phyloP scores from a whole-genome alignment of 73 alveolate genomes.

The Tetrahymena thermophila region DNA sequence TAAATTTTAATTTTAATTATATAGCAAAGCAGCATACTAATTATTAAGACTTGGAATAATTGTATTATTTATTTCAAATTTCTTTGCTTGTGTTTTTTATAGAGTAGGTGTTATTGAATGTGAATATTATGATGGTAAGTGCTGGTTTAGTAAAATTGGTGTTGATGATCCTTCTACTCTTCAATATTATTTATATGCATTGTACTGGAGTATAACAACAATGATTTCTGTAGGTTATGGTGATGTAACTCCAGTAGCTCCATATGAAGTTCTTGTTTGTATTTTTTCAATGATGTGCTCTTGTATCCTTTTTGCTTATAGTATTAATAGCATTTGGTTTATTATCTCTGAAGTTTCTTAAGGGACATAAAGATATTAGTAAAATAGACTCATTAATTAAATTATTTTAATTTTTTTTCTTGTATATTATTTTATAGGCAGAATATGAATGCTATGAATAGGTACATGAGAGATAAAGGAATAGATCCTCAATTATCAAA shows the following conservation, averaged over 20 bases:
- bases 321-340: constrained; percentile 1
- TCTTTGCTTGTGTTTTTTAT: neutral
- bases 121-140: neutral
- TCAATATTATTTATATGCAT: neutral
- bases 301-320: neutral
- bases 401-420: neutral
- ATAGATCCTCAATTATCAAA: neutral
- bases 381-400: neutral
- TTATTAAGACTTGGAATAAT: neutral
- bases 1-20: too few species aligned
- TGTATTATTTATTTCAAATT: neutral
- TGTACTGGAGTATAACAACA: neutral
- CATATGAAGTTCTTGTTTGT: constrained; percentile 3
- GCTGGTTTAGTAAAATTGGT: neutral
- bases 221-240: constrained; percentile 11
- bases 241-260: neutral
- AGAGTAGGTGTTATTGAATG: neutral
- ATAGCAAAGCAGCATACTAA: neutral
- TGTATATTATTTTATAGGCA: neutral
- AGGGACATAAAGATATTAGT: neutral
- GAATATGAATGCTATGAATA: neutral
- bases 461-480: neutral
- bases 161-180: neutral
- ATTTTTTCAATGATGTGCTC: neutral
- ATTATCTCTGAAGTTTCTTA: neutral